phyloP scores from a whole-genome alignment of 2,329 filamentous ascomycete genomes.

The Acrodontium crateriforme region DNA sequence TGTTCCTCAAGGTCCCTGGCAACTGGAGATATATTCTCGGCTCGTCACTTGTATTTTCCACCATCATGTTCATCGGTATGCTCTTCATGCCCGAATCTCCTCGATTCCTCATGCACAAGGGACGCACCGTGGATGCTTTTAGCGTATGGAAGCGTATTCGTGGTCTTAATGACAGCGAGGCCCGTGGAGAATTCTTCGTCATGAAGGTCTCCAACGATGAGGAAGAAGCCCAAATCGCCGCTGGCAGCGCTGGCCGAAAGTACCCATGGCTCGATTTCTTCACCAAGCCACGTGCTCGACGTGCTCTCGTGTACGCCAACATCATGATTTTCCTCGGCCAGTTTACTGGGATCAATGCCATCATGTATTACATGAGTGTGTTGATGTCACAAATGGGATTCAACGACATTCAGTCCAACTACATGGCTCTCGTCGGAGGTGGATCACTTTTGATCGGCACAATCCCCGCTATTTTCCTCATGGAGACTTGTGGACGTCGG shows the following conservation, averaged over 20 bases:
- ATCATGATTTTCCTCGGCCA: slow-evolving; percentile 59
- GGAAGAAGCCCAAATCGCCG: slow-evolving; percentile 35
- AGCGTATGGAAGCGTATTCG: slow-evolving; percentile 62
- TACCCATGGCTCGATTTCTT: slow-evolving; percentile 64
- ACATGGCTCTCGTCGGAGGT: slow-evolving; percentile 63
- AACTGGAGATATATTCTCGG: slow-evolving; percentile 65
- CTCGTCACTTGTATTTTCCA: slow-evolving; percentile 57
- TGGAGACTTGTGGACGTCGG: slow-evolving; percentile 58
- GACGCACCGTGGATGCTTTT: slow-evolving; percentile 44
- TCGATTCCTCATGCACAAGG: slow-evolving; percentile 57
- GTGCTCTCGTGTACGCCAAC: slow-evolving; percentile 53
- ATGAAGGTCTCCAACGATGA: slow-evolving; percentile 53
- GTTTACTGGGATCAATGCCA: slow-evolving; percentile 55
- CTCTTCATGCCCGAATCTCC: slow-evolving; percentile 58
- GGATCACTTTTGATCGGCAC: slow-evolving; percentile 47
- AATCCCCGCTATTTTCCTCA: slow-evolving; percentile 37
- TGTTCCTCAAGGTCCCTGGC: slow-evolving; percentile 54
- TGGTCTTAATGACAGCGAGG: slow-evolving; percentile 41
- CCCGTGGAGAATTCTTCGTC: slow-evolving; percentile 56
- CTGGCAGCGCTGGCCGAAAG: slow-evolving; percentile 38
- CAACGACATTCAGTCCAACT: slow-evolving; percentile 45
- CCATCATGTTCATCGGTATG: slow-evolving; percentile 45
- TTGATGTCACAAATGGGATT: slow-evolving; percentile 58
- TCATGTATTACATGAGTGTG: slow-evolving; percentile 57
- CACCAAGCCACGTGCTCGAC: slow-evolving; percentile 52